Percentiles rank a stretch among this genome's conserved stretches.
These are phyloP conservation scores for Geoglossum cookeanum DNA, from an alignment of 2,329 filamentous ascomycete species.

Conservation along the genomic window DNA sequence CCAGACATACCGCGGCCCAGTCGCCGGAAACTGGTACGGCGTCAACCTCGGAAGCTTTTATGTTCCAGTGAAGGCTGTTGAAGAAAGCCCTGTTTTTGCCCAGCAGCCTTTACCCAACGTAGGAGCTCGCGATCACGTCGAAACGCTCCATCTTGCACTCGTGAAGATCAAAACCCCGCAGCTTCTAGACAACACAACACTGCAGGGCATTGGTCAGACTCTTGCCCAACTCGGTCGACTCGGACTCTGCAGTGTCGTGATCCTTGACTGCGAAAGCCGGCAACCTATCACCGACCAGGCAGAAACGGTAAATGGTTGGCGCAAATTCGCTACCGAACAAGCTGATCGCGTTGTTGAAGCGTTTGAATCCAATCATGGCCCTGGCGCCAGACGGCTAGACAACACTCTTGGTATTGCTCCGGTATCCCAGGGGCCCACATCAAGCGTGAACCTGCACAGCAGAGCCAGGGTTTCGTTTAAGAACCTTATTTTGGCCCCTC, in stretches of 20 bases:
- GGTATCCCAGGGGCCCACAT: constrained; percentile 9
- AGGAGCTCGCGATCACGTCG: constrained; percentile 17
- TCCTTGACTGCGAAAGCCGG: constrained; percentile 49
- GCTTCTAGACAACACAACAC: constrained; percentile 43
- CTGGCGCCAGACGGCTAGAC: constrained; percentile 50
- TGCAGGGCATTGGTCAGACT: constrained; percentile 64
- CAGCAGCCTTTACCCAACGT: constrained; percentile 28
- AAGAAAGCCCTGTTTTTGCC: constrained; percentile 39
- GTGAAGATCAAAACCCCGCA: constrained; percentile 68
- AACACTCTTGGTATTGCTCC: constrained; percentile 23
- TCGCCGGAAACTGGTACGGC: constrained; percentile 18
- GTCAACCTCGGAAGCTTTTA: constrained; percentile 45
- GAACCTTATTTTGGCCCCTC: constrained; percentile 40
- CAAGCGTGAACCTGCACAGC: constrained; percentile 13
- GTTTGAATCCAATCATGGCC: constrained; percentile 48
- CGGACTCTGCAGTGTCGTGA: constrained; percentile 63
- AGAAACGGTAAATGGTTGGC: constrained; percentile 18
- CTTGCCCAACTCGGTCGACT: constrained; percentile 66
- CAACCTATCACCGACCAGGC: constrained; percentile 13
- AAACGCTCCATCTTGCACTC: constrained; percentile 56
- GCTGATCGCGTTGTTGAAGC: constrained; percentile 55
- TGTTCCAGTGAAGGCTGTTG: constrained; percentile 35
- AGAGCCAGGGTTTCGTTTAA: constrained; percentile 9
- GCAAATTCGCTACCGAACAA: constrained; percentile 37
- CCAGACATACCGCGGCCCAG: neutral